A percentile compares a stretch with the other conserved stretches of the same genome.
These are phyloP conservation scores for Truncatella angustata DNA, from an alignment of 2,329 filamentous ascomycete genomes.

Conservation along the genomic window DNA sequence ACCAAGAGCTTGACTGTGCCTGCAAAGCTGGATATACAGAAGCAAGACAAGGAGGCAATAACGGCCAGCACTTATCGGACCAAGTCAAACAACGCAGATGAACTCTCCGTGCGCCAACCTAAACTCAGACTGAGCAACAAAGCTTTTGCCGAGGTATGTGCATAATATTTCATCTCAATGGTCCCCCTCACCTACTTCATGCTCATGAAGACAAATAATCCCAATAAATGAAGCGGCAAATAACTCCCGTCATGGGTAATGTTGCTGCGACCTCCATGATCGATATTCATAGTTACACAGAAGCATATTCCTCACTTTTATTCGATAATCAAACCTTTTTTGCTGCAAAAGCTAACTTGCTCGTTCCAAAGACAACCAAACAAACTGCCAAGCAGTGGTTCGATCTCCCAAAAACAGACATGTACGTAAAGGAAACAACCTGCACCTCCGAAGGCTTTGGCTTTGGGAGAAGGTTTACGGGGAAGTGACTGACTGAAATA, in stretches of 20 bases:
- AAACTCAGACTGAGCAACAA: conserved; percentile 25
- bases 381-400: no score
- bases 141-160: conserved; percentile 26
- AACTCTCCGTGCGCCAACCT: conserved; percentile 26
- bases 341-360: no score
- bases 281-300: conserved; percentile 74
- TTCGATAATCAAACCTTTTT: no score
- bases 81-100: conserved; percentile 14
- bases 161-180: no score
- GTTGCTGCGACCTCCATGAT: conserved; percentile 63
- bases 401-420: conserved; percentile 77
- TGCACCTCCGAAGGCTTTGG: no score
- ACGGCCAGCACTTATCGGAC: no score
- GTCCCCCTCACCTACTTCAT: no score
- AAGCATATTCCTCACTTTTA: conserved; percentile 42
- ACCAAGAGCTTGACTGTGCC: conserved; percentile 24
- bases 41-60: conserved; percentile 3
- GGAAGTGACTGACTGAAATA: no score
- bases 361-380: no score
- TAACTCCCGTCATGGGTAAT: conserved; percentile 76
- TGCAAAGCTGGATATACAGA: conserved; percentile 30
- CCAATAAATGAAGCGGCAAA: conserved; percentile 73
- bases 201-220: no score
- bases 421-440: no score
- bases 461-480: no score